A percentile compares a stretch with the other conserved stretches of the same genome.
Conservation (phyloP, 768 basidiomycete species). For the Macrolepiota fuliginosa region DNA sequence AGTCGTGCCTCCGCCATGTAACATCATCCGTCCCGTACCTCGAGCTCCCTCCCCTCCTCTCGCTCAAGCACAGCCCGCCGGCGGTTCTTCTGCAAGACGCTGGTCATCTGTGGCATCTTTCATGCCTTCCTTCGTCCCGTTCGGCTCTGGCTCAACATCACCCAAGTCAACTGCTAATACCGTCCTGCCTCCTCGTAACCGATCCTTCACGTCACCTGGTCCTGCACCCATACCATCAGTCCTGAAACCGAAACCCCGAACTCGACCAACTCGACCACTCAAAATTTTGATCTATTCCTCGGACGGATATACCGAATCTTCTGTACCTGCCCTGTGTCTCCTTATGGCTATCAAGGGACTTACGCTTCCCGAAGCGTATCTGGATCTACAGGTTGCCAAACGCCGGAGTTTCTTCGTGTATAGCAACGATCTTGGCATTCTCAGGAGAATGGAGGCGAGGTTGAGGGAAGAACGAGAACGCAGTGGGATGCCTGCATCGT, state of each 20-base stretch:
- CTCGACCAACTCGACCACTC: constrained; percentile 52
- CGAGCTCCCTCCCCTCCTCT: constrained; percentile 8
- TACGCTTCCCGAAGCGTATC: constrained; percentile 84
- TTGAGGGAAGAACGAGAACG: constrained; percentile 40
- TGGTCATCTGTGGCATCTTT: constrained; percentile 44
- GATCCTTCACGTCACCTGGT: constrained; percentile 32
- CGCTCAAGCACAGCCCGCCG: constrained; percentile 8
- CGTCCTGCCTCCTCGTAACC: constrained; percentile 26
- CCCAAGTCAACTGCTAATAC: constrained; percentile 22
- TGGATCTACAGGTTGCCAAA: constrained; percentile 83
- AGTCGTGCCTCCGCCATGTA: constrained; percentile 13
- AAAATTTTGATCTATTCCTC: constrained; percentile 80
- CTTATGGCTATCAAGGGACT: constrained; percentile 75
- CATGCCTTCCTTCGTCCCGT: constrained; percentile 36
- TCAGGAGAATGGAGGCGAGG: constrained; percentile 65
- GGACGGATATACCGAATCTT: constrained; percentile 93
- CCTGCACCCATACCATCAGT: constrained; percentile 19
- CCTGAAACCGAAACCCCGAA: constrained; percentile 21
- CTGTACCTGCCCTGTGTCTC: constrained; percentile 80
- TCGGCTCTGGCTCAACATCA: constrained; percentile 18
- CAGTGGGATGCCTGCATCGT: background rate
- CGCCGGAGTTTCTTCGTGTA: constrained; percentile 91
- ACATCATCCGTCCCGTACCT: background rate
- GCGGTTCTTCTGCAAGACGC: constrained; percentile 25
- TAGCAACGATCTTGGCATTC: constrained; percentile 69